A percentile compares a stretch with the other conserved stretches of the same genome.
phyloP scores from a whole-genome alignment of 139 green algal species.

The Closterium sp. region DNA sequence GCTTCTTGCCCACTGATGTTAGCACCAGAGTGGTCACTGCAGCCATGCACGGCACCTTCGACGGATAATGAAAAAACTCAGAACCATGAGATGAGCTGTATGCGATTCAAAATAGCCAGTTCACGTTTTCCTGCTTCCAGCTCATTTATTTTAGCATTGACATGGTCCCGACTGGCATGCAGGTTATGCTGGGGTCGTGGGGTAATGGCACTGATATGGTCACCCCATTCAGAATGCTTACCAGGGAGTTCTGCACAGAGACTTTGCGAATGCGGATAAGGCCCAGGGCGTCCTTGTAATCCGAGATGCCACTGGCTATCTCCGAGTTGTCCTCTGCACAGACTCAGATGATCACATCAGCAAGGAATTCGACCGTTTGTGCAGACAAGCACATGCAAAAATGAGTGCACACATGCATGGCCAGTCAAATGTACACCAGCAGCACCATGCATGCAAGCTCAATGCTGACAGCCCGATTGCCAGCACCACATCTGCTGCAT shows the following conservation, averaged over 20 bases:
- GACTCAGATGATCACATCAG: background rate
- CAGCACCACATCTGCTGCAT: too few relatives aligned
- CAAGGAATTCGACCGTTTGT: background rate
- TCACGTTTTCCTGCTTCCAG: background rate
- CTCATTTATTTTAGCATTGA: background rate
- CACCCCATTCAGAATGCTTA: background rate
- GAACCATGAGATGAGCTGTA: too few relatives aligned
- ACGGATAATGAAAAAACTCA: too few relatives aligned
- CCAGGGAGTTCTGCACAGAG: background rate
- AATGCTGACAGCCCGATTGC: too few relatives aligned
- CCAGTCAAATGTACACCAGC: background rate
- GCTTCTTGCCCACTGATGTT: too few relatives aligned
- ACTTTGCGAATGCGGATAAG: background rate
- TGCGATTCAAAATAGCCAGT: background rate
- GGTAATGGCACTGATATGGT: background rate
- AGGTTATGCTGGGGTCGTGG: background rate
- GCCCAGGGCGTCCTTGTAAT: background rate
- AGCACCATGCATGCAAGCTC: too few relatives aligned
- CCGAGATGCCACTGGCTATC: background rate
- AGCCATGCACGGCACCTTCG: too few relatives aligned
- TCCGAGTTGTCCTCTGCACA: background rate
- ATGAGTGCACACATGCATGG: background rate
- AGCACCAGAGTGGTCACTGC: too few relatives aligned
- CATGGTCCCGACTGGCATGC: background rate
- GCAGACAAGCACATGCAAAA: background rate